Conservation (phyloP, 257 asterid genomes). For the Solanum piurae region DNA sequence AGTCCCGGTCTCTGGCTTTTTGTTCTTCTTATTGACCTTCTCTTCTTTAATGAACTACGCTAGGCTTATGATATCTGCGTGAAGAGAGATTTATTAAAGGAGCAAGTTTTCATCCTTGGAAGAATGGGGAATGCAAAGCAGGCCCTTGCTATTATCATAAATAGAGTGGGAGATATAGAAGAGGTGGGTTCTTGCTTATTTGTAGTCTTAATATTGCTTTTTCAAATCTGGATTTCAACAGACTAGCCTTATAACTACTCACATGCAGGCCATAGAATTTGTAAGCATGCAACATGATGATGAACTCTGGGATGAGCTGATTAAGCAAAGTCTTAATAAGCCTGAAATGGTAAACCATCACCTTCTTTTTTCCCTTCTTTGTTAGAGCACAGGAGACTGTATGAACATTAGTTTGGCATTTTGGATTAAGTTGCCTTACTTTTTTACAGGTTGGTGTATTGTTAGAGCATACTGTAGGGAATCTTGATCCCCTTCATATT, state of each 20-base stretch:
- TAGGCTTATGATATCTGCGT: constrained; percentile 96
- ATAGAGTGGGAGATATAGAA: constrained; percentile 78
- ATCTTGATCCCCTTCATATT: constrained; percentile 95
- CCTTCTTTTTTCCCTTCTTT: background rate
- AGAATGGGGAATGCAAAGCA: constrained; percentile 94
- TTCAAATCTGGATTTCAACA: constrained; percentile 3
- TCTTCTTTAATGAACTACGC: background rate
- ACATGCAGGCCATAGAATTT: constrained; percentile 85
- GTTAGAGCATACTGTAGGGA: constrained; percentile 96
- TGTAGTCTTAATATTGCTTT: background rate
- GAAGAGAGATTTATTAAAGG: constrained; percentile 51
- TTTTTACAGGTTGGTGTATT: constrained; percentile 73
- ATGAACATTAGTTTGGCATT: background rate
- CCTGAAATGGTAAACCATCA: constrained; percentile 80
- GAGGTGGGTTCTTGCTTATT: constrained; percentile 47
- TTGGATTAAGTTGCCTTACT: background rate
- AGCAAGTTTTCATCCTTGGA: constrained; percentile 97
- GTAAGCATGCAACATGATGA: constrained; percentile 93
- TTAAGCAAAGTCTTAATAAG: constrained; percentile 79
- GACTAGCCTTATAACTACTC: constrained; percentile 13
- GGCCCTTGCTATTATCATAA: constrained; percentile 86
- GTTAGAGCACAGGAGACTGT: background rate
- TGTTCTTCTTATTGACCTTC: background rate
- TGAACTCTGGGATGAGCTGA: constrained; percentile 98
- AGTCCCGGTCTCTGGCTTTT: background rate